Evolutionary conservation across 2,329 filamentous ascomycete genomes (phyloP), one percentile per base, ranked within the genome.

Genomic region (Lasiodiplodia hormozganensis): DNA sequence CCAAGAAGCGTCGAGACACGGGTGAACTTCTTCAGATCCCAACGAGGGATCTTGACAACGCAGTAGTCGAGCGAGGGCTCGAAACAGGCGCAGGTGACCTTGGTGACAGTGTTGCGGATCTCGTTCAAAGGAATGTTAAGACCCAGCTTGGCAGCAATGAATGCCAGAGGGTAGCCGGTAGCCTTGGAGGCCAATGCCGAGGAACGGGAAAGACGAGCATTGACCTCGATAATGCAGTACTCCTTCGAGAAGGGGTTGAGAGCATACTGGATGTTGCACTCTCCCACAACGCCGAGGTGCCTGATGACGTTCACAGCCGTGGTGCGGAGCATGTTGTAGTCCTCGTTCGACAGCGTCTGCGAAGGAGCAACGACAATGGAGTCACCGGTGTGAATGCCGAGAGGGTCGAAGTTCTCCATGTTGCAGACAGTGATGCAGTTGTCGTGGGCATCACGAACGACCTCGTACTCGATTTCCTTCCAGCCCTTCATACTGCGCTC

Each of bases 381-480:
- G 79, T 99, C 96, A 80, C 96, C 96, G 2, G 96, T 99, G 78
- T 98, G 96, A 71, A 98, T 98, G 75, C 96, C 96, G 1, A 99
- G 89, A 67, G 96, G 96, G 80, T 99, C 96, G 76, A 99, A 99
- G 84, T 99, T 99, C 84, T 99, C 96, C 96, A 99, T 98, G 85
- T 99, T 99, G 82, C 96, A 99, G 70, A 99, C 96, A 7, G 96
- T 99, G 79, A 99, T 98, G 80, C 96, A 99, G 86, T 98, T 98
- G 84, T 99, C 94, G 74, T 93, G 90, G 68, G 90, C 92, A 84
- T 98, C 96, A 76, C 96, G 91, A 51, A 99, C 96, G 70, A 98
- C 96, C 81, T 99, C 96, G 78, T 98, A 99, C 81, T 99, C 96
- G 71, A 98, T 96, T 82, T 99, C 96, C 82, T 99, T 99, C 96